A percentile compares a stretch with the other conserved stretches of the same genome.
These are phyloP conservation scores for Rhynchosporium secalis DNA, from an alignment of 2,329 filamentous ascomycete species.

Conservation along the genomic window DNA sequence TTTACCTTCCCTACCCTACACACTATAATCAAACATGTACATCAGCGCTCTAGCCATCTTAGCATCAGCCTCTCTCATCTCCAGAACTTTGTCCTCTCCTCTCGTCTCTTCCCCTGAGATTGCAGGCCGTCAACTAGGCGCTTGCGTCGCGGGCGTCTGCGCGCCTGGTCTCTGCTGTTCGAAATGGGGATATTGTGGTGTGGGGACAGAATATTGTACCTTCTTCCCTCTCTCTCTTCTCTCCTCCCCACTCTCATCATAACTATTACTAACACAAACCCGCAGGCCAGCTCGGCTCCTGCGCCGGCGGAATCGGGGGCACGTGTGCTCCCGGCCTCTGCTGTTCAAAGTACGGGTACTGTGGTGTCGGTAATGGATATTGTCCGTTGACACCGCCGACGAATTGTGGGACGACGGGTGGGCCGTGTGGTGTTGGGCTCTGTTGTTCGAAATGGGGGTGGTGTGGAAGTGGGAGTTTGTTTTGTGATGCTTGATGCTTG, in stretches of 20 bases:
- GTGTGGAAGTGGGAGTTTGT: constrained; percentile 12
- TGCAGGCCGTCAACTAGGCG: constrained; percentile 5
- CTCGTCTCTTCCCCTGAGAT: background rate
- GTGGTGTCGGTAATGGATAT: background rate
- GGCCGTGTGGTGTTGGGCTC: constrained; percentile 11
- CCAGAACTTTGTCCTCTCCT: background rate
- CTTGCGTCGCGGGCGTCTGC: constrained; percentile 7
- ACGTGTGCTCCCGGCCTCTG: constrained; percentile 20
- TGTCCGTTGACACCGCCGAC: background rate
- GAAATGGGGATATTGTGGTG: constrained; percentile 7
- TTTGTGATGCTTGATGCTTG: constrained; percentile 7
- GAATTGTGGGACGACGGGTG: constrained; percentile 14
- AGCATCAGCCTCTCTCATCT: constrained; percentile 6
- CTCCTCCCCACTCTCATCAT: background rate
- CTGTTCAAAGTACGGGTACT: constrained; percentile 8
- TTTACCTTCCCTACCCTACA: background rate
- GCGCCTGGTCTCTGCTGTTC: constrained; percentile 11
- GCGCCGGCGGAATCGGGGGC: constrained; percentile 24
- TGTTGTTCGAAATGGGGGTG: constrained; percentile 18
- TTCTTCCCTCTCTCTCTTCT: too few species aligned
- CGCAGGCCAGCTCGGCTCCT: constrained; percentile 18
- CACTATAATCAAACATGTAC: background rate
- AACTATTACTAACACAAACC: background rate
- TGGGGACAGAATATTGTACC: constrained; percentile 5
- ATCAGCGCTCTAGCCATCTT: constrained; percentile 4